Base-by-base conservation (phyloP, 768 basidiomycete species). In the Serendipita sp. region DNA sequence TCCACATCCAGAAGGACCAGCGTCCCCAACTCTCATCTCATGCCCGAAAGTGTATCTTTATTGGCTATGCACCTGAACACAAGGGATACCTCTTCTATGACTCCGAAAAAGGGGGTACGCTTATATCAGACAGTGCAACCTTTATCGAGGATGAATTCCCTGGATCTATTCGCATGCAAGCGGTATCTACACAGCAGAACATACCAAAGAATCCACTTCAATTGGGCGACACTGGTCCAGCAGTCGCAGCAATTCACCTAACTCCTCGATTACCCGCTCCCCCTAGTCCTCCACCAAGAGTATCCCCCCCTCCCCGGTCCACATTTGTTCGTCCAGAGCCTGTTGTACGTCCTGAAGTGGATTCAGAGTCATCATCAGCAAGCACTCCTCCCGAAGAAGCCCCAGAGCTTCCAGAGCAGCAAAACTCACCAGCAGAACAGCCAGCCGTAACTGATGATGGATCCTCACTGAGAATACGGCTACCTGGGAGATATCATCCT, bases 51-150 rank as follows among this genome's bases (percentile, higher is more conserved):
- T 77, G 77, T 63, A 64, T 75, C 0, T 75, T 77, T 38, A 71
- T 78, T 63, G 75, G 78, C 0, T 79, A 78, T 64, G 68, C 70
- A 0, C 35, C 64, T 0, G 70, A 71, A 13, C 70, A 74, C 1
- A 77, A 77, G 63, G 73, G 71, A 0, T 78, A 74, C 62, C 51
- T 34, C 5, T 65, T 65, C 64, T 60, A 45, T 23, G 48, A 65
- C 32, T 11, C 52, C 3, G 11, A 44, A 30, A 54, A 45, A 30
- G 7, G 48, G n/a, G 15, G 30, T 7, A 28, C 64, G 18, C 30
- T 66, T 47, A 63, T 60, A 18, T 64, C 62, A 38, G 38, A 44
- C 8, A 56, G 66, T 45, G 66, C 66, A 13, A 48, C 65, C 8
- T 69, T 68, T 65, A 65, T 67, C 34, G 68, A 68, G 34, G 15